Conservation (phyloP, 2,329 filamentous ascomycete genomes). For the Sclerotinia sclerotiorum region DNA sequence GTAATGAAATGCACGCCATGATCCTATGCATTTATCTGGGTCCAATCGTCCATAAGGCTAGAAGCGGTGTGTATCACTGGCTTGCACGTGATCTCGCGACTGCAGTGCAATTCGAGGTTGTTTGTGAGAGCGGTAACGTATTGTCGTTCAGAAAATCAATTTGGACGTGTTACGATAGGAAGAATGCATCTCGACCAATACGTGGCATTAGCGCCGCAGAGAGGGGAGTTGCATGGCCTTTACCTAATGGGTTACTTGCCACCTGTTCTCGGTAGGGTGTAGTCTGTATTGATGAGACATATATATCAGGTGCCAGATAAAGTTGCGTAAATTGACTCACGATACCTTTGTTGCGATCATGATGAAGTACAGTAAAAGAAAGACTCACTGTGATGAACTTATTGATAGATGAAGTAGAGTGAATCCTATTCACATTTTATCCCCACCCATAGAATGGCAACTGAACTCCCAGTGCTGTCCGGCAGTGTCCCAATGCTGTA, state of each 20-base stretch:
- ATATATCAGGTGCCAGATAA: neutral
- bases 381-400: conserved; percentile 10
- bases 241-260: neutral
- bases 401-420: neutral
- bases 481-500: neutral
- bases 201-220: neutral
- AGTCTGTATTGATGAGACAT: neutral
- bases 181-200: neutral
- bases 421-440: neutral
- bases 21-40: conserved; percentile 12
- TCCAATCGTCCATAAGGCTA: conserved; percentile 3
- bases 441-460: neutral
- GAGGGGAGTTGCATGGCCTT: neutral
- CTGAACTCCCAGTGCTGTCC: neutral
- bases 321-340: neutral
- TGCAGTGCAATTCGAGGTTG: neutral
- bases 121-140: neutral
- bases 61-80: conserved; percentile 17
- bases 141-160: neutral
- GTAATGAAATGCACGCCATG: conserved; percentile 6
- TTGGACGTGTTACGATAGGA: neutral
- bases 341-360: neutral
- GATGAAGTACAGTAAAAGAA: neutral
- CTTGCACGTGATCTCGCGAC: conserved; percentile 2
- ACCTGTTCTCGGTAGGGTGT: neutral